phyloP scores from a whole-genome alignment of 495 filamentous ascomycete genomes.

The Aspergillus baeticus region DNA sequence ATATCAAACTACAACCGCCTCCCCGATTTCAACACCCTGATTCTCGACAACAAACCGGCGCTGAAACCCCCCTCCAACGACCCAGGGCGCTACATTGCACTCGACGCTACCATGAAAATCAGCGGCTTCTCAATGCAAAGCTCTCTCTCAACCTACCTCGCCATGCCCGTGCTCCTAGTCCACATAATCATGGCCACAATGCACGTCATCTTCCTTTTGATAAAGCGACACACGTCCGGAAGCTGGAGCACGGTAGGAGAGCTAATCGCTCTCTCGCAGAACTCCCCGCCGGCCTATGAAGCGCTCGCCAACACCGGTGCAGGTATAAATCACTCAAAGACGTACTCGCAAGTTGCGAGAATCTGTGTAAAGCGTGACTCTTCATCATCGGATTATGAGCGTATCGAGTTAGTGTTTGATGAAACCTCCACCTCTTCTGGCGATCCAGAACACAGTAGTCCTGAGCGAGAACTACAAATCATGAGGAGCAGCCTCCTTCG shows the following conservation, averaged over 20 bases:
- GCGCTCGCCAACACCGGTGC: slow-evolving; percentile 7
- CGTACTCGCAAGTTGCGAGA: slow-evolving; percentile 10
- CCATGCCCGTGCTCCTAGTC: slow-evolving; percentile 13
- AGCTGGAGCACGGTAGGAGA: slow-evolving; percentile 16
- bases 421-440: not conserved
- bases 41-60: slow-evolving; percentile 4
- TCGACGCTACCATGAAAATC: slow-evolving; percentile 10
- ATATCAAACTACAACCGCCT: slow-evolving; percentile 6
- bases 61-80: not conserved
- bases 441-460: not conserved
- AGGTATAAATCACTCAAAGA: slow-evolving; percentile 1
- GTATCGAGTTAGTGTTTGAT: slow-evolving; percentile 14
- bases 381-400: slow-evolving; percentile 1
- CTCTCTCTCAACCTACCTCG: slow-evolving; percentile 9
- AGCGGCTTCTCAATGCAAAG: slow-evolving; percentile 11
- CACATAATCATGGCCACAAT: not conserved
- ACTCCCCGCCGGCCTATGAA: slow-evolving; percentile 8
- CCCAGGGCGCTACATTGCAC: not conserved
- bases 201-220: slow-evolving; percentile 1
- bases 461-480: not conserved
- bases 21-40: not conserved
- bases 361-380: slow-evolving; percentile 2
- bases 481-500: not conserved
- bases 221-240: slow-evolving; percentile 4
- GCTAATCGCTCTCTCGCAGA: slow-evolving; percentile 12